Percentiles rank a stretch among this genome's conserved stretches.
Evolutionary conservation across 257 asterid genomes (phyloP).

Genomic region (Fraxinus anomala): DNA sequence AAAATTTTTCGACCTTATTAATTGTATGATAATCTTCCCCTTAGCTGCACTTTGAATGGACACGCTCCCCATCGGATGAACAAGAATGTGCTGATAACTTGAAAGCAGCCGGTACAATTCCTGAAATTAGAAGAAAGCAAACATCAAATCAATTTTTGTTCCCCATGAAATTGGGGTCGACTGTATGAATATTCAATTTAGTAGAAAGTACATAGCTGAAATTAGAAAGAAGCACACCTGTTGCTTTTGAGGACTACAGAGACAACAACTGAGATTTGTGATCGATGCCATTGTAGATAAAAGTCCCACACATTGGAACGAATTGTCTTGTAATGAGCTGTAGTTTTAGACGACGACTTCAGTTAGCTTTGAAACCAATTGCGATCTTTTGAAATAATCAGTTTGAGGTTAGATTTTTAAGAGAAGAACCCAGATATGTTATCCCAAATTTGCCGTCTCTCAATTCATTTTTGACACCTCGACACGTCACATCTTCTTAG

Average conservation of each 20-base stretch:
- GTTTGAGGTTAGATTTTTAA: neutral
- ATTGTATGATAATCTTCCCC: neutral
- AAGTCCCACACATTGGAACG: constrained; percentile 91
- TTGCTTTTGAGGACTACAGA: constrained; percentile 38
- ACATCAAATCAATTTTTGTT: neutral
- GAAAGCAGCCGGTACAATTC: neutral
- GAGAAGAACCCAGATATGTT: neutral
- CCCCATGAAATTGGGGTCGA: neutral
- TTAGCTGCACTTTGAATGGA: neutral
- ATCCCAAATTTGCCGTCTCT: neutral
- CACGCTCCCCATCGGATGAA: neutral
- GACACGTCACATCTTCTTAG: neutral
- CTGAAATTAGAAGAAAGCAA: neutral
- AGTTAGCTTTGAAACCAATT: constrained; percentile 18
- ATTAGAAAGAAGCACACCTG: constrained; percentile 25
- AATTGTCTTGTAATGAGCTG: constrained; percentile 95
- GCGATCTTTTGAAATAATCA: neutral
- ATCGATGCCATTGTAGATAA: constrained; percentile 84
- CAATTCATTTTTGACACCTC: neutral
- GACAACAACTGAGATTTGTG: constrained; percentile 80
- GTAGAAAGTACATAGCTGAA: neutral
- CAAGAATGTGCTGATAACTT: neutral
- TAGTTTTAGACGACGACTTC: constrained; percentile 23
- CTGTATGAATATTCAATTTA: neutral
- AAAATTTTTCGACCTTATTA: neutral